Percentiles rank a stretch among this genome's conserved stretches.
Conservation (phyloP, 2,329 filamentous ascomycete species). For the Cryphonectria japonica region DNA sequence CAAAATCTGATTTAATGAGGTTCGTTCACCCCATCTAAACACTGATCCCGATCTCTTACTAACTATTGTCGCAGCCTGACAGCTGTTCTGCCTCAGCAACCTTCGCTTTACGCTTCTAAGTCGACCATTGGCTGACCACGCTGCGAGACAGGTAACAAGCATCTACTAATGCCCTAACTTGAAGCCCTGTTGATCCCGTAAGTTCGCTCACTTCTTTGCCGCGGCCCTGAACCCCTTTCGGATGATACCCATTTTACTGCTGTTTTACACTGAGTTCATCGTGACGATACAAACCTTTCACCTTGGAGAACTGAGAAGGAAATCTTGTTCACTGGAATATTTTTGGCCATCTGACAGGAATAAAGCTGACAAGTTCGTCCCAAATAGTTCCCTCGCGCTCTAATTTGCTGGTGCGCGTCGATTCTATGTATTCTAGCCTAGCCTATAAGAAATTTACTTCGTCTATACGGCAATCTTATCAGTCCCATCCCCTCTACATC, state of each 20-base stretch:
- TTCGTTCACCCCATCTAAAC: conserved; percentile 34
- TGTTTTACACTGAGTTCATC: conserved; percentile 56
- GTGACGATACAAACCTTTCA: conserved; percentile 59
- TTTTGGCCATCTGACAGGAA: not conserved
- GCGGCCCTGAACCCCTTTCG: conserved; percentile 41
- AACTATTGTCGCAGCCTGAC: conserved; percentile 25
- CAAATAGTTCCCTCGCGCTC: not conserved
- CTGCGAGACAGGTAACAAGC: conserved; percentile 22
- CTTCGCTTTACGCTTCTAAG: conserved; percentile 6
- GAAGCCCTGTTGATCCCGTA: conserved; percentile 1
- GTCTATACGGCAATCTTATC: not conserved
- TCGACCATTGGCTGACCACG: conserved; percentile 19
- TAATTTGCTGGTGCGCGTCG: not conserved
- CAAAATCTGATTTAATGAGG: conserved; percentile 59
- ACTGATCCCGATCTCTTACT: not conserved
- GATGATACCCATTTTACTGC: conserved; percentile 55
- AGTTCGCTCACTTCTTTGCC: conserved; percentile 15
- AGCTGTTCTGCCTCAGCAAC: conserved; percentile 25
- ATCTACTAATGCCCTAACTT: not conserved
- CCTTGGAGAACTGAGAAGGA: conserved; percentile 65
- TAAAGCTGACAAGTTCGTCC: conserved; percentile 15
- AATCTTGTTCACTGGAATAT: conserved; percentile 29
- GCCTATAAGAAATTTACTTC: not conserved
- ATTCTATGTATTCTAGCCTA: conserved; percentile 20
- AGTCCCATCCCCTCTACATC: not conserved